Base-by-base conservation (phyloP, 306 rosid species). In the Ziziphus jujuba region DNA sequence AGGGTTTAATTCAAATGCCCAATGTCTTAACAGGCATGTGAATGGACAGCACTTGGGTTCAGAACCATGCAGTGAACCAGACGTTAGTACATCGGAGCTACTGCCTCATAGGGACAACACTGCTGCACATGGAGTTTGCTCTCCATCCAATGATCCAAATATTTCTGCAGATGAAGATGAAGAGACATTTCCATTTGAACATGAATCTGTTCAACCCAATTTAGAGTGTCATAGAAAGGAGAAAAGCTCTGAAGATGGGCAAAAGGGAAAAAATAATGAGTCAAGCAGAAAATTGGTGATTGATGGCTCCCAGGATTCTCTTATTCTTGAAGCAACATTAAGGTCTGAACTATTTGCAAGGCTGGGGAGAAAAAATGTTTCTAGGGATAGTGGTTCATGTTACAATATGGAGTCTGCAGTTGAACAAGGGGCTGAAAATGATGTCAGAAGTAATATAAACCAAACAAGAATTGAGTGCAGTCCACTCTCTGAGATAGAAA, bases 261-360 rank as follows among this genome's bases (percentile, higher is more conserved):
- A 52, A 71, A 66, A 68, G 75, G 78, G 81, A 63, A 35, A 69
- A 49, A 81, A 61, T 72, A 47, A 64, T 21, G 75, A 72, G 61
- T 67, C 78, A 23, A 81, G 84, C 73, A 55, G 79, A 64, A 65
- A 67, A 24, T 7, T 55, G 64, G 51, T 75, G 23, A 47, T 58
- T n/a, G 82, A 80, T 56, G 56, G 60, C 63, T 59, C 87, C 35
- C 77, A 79, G 71, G 96, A 90, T 78, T 69, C 95, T 65, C 79
- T 90, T 79, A 89, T 80, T 77, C 96, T 92, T 49, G 98, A 92
- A 84, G 92, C 86, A 77, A 74, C 78, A 36, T 80, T 92, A 71
- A 87, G 98, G 84, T 86, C 96, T 45, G 77, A 88, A 71, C 83
- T 92, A 60, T 81, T 87, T 90, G 93, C 91, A 63, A 84, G 82